phyloP scores from a whole-genome alignment of 306 rosid genomes.

The Pyrus bretschneideri region DNA sequence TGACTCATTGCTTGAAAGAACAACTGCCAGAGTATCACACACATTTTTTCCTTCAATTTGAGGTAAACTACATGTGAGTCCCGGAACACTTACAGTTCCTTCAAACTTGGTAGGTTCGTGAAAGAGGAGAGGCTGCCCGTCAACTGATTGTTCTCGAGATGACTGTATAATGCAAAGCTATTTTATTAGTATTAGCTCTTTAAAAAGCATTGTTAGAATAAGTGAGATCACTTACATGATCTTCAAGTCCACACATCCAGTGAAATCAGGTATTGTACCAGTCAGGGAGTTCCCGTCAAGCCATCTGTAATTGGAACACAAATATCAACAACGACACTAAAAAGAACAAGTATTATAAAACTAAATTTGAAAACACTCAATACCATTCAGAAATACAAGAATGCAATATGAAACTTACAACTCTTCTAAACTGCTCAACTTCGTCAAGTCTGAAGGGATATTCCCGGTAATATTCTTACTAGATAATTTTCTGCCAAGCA shows the following conservation, averaged over 20 bases:
- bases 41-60: background rate
- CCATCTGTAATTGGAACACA: slow-evolving; percentile 39
- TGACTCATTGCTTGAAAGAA: background rate
- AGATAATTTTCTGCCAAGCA: slow-evolving; percentile 62
- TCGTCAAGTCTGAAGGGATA: slow-evolving; percentile 64
- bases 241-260: slow-evolving; percentile 63
- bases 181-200: slow-evolving; percentile 25
- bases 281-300: slow-evolving; percentile 50
- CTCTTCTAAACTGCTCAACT: slow-evolving; percentile 69
- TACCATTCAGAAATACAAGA: slow-evolving; percentile 15
- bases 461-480: slow-evolving; percentile 66
- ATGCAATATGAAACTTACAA: slow-evolving; percentile 53
- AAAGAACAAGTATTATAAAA: background rate
- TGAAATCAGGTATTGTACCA: slow-evolving; percentile 81
- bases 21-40: background rate
- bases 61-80: slow-evolving; percentile 11
- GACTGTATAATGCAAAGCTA: slow-evolving; percentile 48
- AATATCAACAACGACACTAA: background rate
- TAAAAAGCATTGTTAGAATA: background rate
- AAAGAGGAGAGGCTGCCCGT: slow-evolving; percentile 57
- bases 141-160: slow-evolving; percentile 88
- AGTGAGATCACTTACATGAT: slow-evolving; percentile 52
- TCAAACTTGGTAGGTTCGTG: slow-evolving; percentile 62
- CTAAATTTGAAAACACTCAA: slow-evolving; percentile 7
- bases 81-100: slow-evolving; percentile 63